Conservation (phyloP, 345 rosid genomes). For the Acer campestre region DNA sequence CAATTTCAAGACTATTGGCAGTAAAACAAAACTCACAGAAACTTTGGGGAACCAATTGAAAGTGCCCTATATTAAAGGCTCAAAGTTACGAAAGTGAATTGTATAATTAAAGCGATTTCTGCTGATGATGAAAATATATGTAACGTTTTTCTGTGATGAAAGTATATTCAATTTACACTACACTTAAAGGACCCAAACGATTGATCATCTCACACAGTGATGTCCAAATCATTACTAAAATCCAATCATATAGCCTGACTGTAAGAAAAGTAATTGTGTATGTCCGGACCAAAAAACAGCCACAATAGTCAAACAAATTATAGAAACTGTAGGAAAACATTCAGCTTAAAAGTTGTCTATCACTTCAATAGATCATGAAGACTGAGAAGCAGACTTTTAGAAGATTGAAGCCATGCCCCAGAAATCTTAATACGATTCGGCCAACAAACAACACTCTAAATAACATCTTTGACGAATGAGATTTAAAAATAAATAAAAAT, state of each 20-base stretch:
- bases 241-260: neutral
- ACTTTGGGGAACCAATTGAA: neutral
- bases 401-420: constrained; percentile 6
- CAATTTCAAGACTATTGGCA: neutral
- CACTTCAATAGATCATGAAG: neutral
- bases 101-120: neutral
- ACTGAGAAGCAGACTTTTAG: neutral
- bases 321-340: neutral
- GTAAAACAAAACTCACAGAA: neutral
- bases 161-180: neutral
- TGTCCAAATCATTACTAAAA: neutral
- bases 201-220: neutral
- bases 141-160: neutral
- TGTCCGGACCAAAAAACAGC: neutral
- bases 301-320: neutral
- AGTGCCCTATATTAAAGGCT: neutral
- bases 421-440: neutral
- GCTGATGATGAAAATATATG: neutral
- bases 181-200: neutral
- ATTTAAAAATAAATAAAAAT: neutral
- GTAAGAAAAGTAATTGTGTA: neutral
- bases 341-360: neutral
- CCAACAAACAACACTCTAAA: constrained; percentile 8
- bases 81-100: neutral
- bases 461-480: neutral